Percentiles rank a stretch among this genome's conserved stretches.
Conservation (phyloP, 768 basidiomycete genomes). For the Aureoboletus auriporus region DNA sequence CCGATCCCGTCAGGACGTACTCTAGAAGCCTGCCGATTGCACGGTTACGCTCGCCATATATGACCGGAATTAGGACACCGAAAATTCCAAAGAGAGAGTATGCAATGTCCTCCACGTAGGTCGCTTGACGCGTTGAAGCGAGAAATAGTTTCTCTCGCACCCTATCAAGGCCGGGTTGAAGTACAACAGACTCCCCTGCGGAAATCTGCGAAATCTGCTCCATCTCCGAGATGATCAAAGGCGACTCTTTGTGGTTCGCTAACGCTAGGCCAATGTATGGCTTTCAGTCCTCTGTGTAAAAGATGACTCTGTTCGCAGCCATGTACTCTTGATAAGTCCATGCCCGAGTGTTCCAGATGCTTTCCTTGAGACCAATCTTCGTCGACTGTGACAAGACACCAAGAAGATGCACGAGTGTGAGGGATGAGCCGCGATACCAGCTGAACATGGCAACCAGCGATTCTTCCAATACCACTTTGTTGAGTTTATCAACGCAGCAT, state of each 20-base stretch:
- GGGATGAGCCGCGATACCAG: constrained; percentile 7
- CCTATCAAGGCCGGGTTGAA: background rate
- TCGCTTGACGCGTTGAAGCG: background rate
- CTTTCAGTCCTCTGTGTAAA: background rate
- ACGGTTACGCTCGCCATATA: background rate
- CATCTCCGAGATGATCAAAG: background rate
- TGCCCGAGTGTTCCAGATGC: constrained; percentile 7
- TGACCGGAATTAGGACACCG: too few relatives aligned
- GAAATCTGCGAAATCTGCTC: background rate
- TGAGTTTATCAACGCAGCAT: constrained; percentile 1
- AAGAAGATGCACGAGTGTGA: constrained; percentile 4
- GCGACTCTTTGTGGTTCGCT: background rate
- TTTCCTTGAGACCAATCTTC: background rate
- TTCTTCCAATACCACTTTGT: background rate
- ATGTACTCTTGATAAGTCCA: constrained; percentile 15
- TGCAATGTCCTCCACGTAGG: too few relatives aligned
- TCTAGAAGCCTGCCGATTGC: too few relatives aligned
- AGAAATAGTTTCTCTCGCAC: background rate
- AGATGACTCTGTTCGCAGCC: background rate
- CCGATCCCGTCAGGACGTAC: too few relatives aligned
- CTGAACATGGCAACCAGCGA: constrained; percentile 10
- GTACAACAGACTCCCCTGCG: background rate
- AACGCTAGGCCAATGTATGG: background rate
- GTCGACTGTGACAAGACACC: background rate
- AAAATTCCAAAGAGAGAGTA: too few relatives aligned